phyloP scores from a whole-genome alignment of 805 yeast species.

The Barnettozyma sucrosica region DNA sequence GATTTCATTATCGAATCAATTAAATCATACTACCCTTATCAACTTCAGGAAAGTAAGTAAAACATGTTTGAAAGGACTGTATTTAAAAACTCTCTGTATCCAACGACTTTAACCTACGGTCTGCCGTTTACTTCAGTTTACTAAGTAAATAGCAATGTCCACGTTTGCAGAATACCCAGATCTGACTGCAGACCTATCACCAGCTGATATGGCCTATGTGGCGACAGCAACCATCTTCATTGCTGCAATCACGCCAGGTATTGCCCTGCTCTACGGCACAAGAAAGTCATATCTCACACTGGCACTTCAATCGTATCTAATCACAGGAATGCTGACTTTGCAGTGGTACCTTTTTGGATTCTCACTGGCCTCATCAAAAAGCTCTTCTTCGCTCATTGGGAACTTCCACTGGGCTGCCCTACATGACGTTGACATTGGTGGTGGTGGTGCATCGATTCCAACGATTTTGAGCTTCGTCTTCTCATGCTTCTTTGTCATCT shows the following conservation, averaged over 20 bases:
- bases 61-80: neutral
- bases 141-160: neutral
- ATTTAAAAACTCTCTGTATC: neutral
- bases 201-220: slow-evolving; percentile 46
- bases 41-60: neutral
- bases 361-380: slow-evolving; percentile 74
- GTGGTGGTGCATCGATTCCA: slow-evolving; percentile 42
- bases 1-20: neutral
- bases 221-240: slow-evolving; percentile 31
- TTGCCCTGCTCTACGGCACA: slow-evolving; percentile 88
- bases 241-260: slow-evolving; percentile 88
- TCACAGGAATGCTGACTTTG: slow-evolving; percentile 64
- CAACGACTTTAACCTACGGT: no score
- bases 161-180: slow-evolving; percentile 18
- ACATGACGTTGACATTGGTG: slow-evolving; percentile 39
- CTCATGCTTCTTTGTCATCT: slow-evolving; percentile 85
- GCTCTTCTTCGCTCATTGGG: slow-evolving; percentile 72
- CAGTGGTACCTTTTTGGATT: slow-evolving; percentile 99
- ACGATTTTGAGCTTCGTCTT: slow-evolving; percentile 59
- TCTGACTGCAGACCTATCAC: slow-evolving; percentile 33
- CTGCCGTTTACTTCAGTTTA: neutral
- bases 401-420: slow-evolving; percentile 76
- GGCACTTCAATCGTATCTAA: slow-evolving; percentile 67
- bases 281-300: slow-evolving; percentile 76
- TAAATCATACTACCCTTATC: neutral